Evolutionary conservation across 495 filamentous ascomycete genomes (phyloP).

Genomic region (Mytilinidion resinicola): DNA sequence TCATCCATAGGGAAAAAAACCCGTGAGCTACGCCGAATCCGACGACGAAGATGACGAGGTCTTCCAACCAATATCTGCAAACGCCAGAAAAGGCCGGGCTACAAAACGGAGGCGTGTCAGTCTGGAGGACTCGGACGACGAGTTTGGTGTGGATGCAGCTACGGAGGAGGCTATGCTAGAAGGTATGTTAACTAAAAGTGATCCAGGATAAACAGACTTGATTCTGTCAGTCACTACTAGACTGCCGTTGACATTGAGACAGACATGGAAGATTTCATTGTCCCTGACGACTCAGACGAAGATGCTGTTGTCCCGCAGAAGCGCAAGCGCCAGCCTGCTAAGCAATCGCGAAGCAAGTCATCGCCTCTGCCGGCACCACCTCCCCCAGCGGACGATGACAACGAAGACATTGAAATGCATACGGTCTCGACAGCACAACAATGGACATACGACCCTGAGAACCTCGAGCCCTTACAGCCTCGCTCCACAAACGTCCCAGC

Average conservation of each 20-base stretch:
- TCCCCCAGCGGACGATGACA: constrained; percentile 32
- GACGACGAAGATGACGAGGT: constrained; percentile 54
- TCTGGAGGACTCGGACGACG: constrained; percentile 58
- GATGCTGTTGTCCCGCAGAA: constrained; percentile 62
- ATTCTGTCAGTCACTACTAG: background rate
- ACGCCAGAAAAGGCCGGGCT: constrained; percentile 29
- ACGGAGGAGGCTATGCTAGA: constrained; percentile 51
- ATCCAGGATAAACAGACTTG: too few relatives aligned
- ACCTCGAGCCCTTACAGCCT: constrained; percentile 53
- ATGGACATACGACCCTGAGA: constrained; percentile 83
- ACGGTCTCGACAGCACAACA: constrained; percentile 70
- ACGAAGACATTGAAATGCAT: constrained; percentile 52
- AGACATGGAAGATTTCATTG: constrained; percentile 83
- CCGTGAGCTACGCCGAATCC: constrained; percentile 61
- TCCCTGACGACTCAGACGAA: constrained; percentile 73
- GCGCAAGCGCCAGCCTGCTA: constrained; percentile 57
- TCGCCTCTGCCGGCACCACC: constrained; percentile 43
- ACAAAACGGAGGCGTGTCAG: constrained; percentile 33
- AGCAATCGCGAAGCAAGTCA: constrained; percentile 52
- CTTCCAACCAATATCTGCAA: constrained; percentile 35
- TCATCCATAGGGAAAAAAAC: constrained; percentile 41
- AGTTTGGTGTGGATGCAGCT: constrained; percentile 55
- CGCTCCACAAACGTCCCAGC: constrained; percentile 37
- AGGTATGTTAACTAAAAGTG: constrained; percentile 33
- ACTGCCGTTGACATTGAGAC: background rate